phyloP scores from a whole-genome alignment of 225 moss, liverwort and hornwort species.

The Sphagnum tenellum region DNA sequence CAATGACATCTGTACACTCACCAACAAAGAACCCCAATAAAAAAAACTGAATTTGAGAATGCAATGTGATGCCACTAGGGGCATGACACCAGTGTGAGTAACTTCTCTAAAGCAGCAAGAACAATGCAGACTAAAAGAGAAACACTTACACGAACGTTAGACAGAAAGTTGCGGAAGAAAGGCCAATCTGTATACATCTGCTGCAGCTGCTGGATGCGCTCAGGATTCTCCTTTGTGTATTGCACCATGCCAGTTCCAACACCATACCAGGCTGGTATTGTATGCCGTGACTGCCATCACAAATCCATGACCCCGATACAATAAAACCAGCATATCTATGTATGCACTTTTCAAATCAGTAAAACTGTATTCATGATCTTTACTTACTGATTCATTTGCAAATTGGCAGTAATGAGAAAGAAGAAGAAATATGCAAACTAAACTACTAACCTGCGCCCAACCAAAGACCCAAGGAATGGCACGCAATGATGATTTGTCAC shows the following conservation, averaged over 20 bases:
- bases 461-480: constrained; percentile 99
- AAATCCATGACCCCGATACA: not conserved
- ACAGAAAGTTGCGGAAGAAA: constrained; percentile 88
- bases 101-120: too few species aligned
- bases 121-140: too few species aligned
- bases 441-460: constrained; percentile 76
- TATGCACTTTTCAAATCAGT: too few species aligned
- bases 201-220: constrained; percentile 70
- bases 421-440: not conserved
- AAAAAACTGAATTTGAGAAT: too few species aligned
- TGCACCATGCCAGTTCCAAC: constrained; percentile 77
- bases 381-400: not conserved
- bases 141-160: constrained; percentile 72
- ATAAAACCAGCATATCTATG: not conserved
- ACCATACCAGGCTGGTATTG: constrained; percentile 96
- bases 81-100: too few species aligned
- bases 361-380: not conserved
- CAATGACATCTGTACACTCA: constrained; percentile 75
- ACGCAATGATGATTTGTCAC: constrained; percentile 92
- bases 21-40: too few species aligned
- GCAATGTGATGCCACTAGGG: too few species aligned
- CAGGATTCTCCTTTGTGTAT: constrained; percentile 67
- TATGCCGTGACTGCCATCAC: constrained; percentile 79
- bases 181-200: constrained; percentile 87
- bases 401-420: not conserved